phyloP scores from a whole-genome alignment of 2,329 filamentous ascomycete genomes.

The Fusarium caatingaense region DNA sequence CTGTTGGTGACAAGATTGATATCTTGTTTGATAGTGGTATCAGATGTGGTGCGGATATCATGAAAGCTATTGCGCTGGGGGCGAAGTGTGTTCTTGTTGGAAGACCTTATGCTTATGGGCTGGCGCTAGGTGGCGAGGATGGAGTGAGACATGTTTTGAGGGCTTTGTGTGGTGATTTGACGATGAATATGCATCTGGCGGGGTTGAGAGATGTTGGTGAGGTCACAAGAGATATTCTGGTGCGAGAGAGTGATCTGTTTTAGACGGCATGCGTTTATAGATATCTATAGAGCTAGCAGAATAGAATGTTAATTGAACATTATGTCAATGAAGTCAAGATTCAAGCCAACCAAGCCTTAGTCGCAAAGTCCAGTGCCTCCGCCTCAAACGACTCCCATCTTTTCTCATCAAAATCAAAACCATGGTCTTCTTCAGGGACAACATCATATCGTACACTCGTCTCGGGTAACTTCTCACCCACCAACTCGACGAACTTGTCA shows the following conservation, averaged over 20 bases:
- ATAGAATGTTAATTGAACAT: neutral
- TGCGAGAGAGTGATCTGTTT: conserved; percentile 10
- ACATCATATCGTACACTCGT: conserved; percentile 30
- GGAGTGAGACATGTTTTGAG: conserved; percentile 22
- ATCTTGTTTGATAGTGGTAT: conserved; percentile 19
- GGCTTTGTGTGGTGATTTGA: conserved; percentile 26
- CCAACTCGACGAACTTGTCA: conserved; percentile 14
- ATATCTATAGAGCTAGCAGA: no score
- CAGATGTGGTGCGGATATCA: conserved; percentile 20
- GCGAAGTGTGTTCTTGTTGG: conserved; percentile 21
- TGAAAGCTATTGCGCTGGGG: conserved; percentile 12
- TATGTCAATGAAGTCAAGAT: neutral
- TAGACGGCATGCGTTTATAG: neutral
- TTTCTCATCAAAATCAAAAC: conserved; percentile 34
- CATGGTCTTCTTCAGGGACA: conserved; percentile 36
- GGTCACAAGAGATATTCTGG: conserved; percentile 10
- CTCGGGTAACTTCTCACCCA: conserved; percentile 11
- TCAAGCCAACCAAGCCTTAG: conserved; percentile 24
- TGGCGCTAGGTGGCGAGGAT: conserved; percentile 10
- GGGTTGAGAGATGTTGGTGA: conserved; percentile 21
- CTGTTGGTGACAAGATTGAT: conserved; percentile 10
- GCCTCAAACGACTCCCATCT: conserved; percentile 28
- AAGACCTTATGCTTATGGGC: conserved; percentile 7
- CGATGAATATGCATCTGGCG: conserved; percentile 35
- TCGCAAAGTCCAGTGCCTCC: conserved; percentile 34